These are phyloP conservation scores for Tilletia indica DNA, from an alignment of 1,284 basidiomycete genomes.

Conservation along the genomic window DNA sequence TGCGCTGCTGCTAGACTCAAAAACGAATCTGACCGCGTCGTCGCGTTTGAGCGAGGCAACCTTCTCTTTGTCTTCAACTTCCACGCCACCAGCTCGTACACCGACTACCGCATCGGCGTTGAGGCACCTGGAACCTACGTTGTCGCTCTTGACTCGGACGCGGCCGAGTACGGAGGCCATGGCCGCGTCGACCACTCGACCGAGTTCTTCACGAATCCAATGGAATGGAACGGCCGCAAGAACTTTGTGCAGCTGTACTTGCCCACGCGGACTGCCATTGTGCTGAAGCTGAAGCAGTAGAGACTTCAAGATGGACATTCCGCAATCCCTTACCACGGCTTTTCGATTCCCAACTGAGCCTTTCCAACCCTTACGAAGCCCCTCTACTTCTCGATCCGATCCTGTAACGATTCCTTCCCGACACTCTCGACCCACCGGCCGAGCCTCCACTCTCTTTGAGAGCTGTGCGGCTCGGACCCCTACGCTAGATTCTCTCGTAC, in stretches of 20 bases:
- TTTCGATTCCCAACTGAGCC: too few species aligned
- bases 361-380: too few species aligned
- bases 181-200: slow-evolving; percentile 68
- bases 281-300: slow-evolving; percentile 11
- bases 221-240: slow-evolving; percentile 86
- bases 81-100: slow-evolving; percentile 80
- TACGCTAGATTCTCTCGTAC: too few species aligned
- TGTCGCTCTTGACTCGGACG: slow-evolving; percentile 76
- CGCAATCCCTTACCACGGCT: too few species aligned
- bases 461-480: too few species aligned
- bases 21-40: slow-evolving; percentile 68
- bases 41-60: slow-evolving; percentile 88
- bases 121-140: slow-evolving; percentile 82
- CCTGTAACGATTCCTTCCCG: too few species aligned
- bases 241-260: slow-evolving; percentile 64
- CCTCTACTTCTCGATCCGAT: too few species aligned
- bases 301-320: too few species aligned
- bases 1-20: slow-evolving; percentile 93
- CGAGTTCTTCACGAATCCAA: slow-evolving; percentile 75
- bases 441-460: too few species aligned
- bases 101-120: slow-evolving; percentile 88
- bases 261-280: slow-evolving; percentile 52
- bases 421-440: too few species aligned
- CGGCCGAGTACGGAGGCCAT: slow-evolving; percentile 79
- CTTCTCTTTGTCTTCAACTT: slow-evolving; percentile 97